These are phyloP conservation scores for Trametes meyenii DNA, from an alignment of 768 basidiomycete genomes.

Conservation along the genomic window DNA sequence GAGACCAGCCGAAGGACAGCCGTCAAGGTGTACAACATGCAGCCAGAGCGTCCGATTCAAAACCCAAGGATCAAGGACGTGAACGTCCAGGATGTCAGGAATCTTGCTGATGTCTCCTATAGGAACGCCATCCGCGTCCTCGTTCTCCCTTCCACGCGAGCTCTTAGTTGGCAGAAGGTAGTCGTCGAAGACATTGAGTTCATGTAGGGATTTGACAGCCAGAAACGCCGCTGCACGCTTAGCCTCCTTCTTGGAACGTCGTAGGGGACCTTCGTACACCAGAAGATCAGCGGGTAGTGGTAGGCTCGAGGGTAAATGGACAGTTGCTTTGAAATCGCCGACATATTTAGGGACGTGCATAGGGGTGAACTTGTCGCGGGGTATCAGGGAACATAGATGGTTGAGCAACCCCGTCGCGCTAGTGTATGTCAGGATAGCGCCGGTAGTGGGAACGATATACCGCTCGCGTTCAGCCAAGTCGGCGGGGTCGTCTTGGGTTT, in stretches of 20 bases:
- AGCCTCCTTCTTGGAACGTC: conserved; percentile 76
- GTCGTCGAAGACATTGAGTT: conserved; percentile 79
- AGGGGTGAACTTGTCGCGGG: conserved; percentile 69
- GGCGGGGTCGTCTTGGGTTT: conserved; percentile 45
- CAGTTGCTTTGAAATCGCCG: conserved; percentile 57
- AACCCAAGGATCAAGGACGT: conserved; percentile 69
- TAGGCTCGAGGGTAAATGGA: conserved; percentile 70
- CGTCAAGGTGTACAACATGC: conserved; percentile 60
- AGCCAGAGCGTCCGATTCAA: conserved; percentile 60
- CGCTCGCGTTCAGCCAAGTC: conserved; percentile 72
- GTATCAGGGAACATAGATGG: conserved; percentile 78
- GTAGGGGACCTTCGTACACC: conserved; percentile 58
- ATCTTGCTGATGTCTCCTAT: conserved; percentile 48
- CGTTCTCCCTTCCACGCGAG: conserved; percentile 48
- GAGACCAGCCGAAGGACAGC: conserved; percentile 56
- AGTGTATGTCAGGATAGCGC: conserved; percentile 80
- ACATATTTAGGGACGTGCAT: conserved; percentile 60
- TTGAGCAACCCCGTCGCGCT: conserved; percentile 71
- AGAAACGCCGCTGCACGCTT: conserved; percentile 82
- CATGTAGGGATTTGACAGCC: conserved; percentile 70
- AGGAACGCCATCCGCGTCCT: conserved; percentile 55
- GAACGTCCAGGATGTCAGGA: conserved; percentile 58
- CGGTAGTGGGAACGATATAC: conserved; percentile 70
- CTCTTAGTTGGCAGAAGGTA: conserved; percentile 74
- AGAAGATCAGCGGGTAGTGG: conserved; percentile 60